Evolutionary conservation across 805 yeast species (phyloP).

Genomic region (Grigorovia jiainica): DNA sequence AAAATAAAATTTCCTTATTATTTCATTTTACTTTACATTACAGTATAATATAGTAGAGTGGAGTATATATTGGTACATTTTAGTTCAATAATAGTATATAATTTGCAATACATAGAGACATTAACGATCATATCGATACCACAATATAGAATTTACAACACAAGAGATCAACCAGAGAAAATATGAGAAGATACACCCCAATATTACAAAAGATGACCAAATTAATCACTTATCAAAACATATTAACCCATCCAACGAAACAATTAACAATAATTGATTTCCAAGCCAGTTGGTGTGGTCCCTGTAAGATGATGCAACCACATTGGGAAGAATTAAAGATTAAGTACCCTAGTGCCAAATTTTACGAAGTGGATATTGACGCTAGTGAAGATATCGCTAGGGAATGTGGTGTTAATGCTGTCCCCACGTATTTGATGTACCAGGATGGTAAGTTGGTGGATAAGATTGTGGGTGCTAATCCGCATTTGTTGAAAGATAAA

Average conservation of each 20-base stretch:
- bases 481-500: constrained; percentile 23
- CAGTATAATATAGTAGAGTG: too few relatives aligned
- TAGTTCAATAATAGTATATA: too few relatives aligned
- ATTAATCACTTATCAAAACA: constrained; percentile 30
- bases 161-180: too few relatives aligned
- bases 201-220: constrained; percentile 12
- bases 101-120: too few relatives aligned
- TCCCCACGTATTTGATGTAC: constrained; percentile 65
- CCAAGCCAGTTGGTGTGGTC: constrained; percentile 71
- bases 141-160: too few relatives aligned
- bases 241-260: constrained; percentile 13
- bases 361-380: constrained; percentile 67
- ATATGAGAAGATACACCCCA: too few relatives aligned
- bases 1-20: not conserved
- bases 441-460: constrained; percentile 50
- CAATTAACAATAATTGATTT: constrained; percentile 52
- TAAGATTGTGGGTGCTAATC: constrained; percentile 55
- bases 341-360: constrained; percentile 38
- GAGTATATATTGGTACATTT: too few relatives aligned
- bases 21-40: too few relatives aligned
- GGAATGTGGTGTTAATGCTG: constrained; percentile 55
- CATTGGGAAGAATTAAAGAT: constrained; percentile 34
- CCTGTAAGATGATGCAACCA: constrained; percentile 67
- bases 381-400: constrained; percentile 47
- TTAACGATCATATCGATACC: too few relatives aligned